Evolutionary conservation across 2,329 filamentous ascomycete genomes (phyloP), one percentile per base, ranked within the genome.

Genomic region (Alternaria panax): DNA sequence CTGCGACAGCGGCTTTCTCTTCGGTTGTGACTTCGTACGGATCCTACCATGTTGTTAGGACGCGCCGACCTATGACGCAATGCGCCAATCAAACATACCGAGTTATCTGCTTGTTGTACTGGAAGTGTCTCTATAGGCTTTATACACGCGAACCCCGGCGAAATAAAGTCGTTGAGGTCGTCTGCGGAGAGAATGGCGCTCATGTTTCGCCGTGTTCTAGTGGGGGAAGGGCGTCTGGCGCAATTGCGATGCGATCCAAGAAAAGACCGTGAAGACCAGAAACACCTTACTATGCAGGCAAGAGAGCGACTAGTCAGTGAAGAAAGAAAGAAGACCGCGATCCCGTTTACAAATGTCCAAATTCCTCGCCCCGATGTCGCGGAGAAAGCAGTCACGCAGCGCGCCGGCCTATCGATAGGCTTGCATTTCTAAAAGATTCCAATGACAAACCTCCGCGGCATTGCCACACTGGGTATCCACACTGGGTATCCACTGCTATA

Each of bases 131-230:
- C 95, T 76, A 99, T 86, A 27, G 95, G 95, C 75, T 99, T 98
- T 80, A 99, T 98, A 81, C 95, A 99, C 64, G 95, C 95, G 74
- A 99, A 93, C 63, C 94, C 93, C 14, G 95, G 95, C 57, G 92
- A 95, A 77, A 99, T 99, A 82, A 99, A 99, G 84, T 99, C 95
- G 84, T 99, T 99, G 62, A 99, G 85, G 78, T 97, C 93, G 83
- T 99, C 94, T 73, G 91, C 90, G 57, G 93, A 98, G 72, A 99
- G 90, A 73, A 99, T 99, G 64, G 95, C 95, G 77, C 93, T 97
- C 95, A 99, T 99, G 55, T 59, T 73, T 67, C 64, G 64, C 59
- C 40, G 36, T 43, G 25, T 51, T 41, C 34, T 46, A 40, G 30
- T 22, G 60, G 66, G 41, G 59, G 65, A 58, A 59, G 51, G 43